Evolutionary conservation across 1,139 yeast species (phyloP).

Genomic region (Debaryomyces fabryi): DNA sequence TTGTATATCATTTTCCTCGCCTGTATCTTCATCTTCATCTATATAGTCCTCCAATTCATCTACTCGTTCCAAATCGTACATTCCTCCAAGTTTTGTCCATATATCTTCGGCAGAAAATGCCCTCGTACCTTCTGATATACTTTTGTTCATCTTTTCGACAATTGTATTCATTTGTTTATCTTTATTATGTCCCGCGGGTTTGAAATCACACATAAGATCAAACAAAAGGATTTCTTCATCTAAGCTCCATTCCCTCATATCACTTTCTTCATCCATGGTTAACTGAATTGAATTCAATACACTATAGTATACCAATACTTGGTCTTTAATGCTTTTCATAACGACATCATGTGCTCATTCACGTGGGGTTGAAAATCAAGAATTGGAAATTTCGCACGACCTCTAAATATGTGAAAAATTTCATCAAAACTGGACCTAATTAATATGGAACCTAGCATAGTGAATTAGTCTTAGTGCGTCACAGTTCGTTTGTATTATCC

Average conservation of each 20-base stretch:
- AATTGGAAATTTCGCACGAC: background rate
- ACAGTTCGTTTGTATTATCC: background rate
- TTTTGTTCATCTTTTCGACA: slow-evolving; percentile 51
- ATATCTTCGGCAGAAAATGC: slow-evolving; percentile 52
- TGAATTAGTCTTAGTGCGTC: background rate
- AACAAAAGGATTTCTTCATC: slow-evolving; percentile 71
- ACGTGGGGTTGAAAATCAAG: background rate
- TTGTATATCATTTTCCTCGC: slow-evolving; percentile 12
- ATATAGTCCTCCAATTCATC: slow-evolving; percentile 50
- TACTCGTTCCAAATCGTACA: slow-evolving; percentile 59
- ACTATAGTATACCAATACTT: background rate
- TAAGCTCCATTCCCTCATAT: slow-evolving; percentile 50
- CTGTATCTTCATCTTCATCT: slow-evolving; percentile 20
- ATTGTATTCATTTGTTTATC: slow-evolving; percentile 62
- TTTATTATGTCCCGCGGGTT: slow-evolving; percentile 64
- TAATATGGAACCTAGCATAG: background rate
- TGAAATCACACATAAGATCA: slow-evolving; percentile 65
- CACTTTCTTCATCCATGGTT: background rate
- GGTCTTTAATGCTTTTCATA: background rate
- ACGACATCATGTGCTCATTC: background rate
- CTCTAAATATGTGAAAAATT: slow-evolving; percentile 5
- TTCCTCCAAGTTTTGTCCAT: slow-evolving; percentile 55
- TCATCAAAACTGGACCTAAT: slow-evolving; percentile 6
- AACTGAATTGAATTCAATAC: background rate
- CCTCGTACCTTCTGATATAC: slow-evolving; percentile 19